phyloP scores from a whole-genome alignment of 805 yeast genomes.

The Ogataea trehaloabstinens region DNA sequence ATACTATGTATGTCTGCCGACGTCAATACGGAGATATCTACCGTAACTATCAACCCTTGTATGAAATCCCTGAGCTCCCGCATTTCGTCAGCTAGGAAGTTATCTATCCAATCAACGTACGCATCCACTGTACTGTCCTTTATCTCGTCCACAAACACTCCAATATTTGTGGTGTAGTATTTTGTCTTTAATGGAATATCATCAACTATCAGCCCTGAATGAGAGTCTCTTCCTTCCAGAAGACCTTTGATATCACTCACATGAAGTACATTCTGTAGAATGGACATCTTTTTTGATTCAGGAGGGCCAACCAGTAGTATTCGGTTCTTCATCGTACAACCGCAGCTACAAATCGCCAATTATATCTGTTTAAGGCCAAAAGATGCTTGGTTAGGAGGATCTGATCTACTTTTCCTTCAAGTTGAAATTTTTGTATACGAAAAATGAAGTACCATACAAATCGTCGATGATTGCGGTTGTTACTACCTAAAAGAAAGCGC shows the following conservation, averaged over 20 bases:
- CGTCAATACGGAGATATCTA: constrained; percentile 23
- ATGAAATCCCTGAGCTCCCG: constrained; percentile 44
- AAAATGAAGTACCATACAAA: no score
- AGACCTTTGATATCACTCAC: constrained; percentile 24
- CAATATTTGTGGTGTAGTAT: constrained; percentile 28
- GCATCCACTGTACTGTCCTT: constrained; percentile 28
- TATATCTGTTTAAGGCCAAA: no score
- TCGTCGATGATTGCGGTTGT: no score
- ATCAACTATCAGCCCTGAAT: constrained; percentile 26
- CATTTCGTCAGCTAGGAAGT: constrained; percentile 37
- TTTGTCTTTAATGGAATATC: constrained; percentile 21
- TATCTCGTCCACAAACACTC: constrained; percentile 30
- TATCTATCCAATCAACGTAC: constrained; percentile 35
- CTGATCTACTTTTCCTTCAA: no score
- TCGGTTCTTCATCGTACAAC: constrained; percentile 30
- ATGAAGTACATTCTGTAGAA: constrained; percentile 22
- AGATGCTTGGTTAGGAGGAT: no score
- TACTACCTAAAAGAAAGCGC: no score
- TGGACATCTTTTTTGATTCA: constrained; percentile 36
- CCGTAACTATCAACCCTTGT: constrained; percentile 45
- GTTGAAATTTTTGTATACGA: no score
- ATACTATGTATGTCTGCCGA: constrained; percentile 10
- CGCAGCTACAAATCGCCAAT: no score
- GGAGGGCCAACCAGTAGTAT: constrained; percentile 47
- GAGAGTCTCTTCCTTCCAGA: constrained; percentile 13